A percentile compares a stretch with the other conserved stretches of the same genome.
These are phyloP conservation scores for Phytophthora parvispora DNA, from an alignment of 352 stramenopile genomes.

Conservation along the genomic window DNA sequence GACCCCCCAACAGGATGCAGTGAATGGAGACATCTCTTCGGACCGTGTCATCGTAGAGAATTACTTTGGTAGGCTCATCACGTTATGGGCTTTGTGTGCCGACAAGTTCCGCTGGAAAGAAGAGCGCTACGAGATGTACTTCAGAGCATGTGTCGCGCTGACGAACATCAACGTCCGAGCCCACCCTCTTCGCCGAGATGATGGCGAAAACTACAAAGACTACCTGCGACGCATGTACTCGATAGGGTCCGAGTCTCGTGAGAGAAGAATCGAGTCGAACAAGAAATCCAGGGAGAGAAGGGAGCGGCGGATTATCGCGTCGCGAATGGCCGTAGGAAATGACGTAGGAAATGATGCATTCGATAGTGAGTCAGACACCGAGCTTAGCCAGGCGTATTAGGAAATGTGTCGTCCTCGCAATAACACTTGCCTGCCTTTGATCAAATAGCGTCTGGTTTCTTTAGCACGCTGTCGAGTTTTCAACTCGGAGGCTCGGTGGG, in stretches of 20 bases:
- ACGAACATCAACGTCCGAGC: slow-evolving; percentile 3
- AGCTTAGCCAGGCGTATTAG: too few relatives aligned
- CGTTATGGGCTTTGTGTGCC: neutral
- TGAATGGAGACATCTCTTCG: slow-evolving; percentile 1
- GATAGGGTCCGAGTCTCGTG: neutral
- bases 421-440: too few relatives aligned
- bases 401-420: too few relatives aligned
- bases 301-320: too few relatives aligned
- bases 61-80: slow-evolving; percentile 6
- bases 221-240: slow-evolving; percentile 3
- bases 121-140: slow-evolving; percentile 12
- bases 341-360: too few relatives aligned
- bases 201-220: neutral
- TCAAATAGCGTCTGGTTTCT: too few relatives aligned
- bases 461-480: too few relatives aligned
- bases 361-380: too few relatives aligned
- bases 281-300: too few relatives aligned
- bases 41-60: slow-evolving; percentile 6
- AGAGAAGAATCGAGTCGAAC: slow-evolving; percentile 1
- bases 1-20: neutral
- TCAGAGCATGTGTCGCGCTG: slow-evolving; percentile 5
- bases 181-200: slow-evolving; percentile 1
- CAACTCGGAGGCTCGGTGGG: too few relatives aligned
- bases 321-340: too few relatives aligned
- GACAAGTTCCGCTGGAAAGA: slow-evolving; percentile 11